Evolutionary conservation across 2,329 filamentous ascomycete species (phyloP).

Genomic region (Emmonsiellopsis sp.): DNA sequence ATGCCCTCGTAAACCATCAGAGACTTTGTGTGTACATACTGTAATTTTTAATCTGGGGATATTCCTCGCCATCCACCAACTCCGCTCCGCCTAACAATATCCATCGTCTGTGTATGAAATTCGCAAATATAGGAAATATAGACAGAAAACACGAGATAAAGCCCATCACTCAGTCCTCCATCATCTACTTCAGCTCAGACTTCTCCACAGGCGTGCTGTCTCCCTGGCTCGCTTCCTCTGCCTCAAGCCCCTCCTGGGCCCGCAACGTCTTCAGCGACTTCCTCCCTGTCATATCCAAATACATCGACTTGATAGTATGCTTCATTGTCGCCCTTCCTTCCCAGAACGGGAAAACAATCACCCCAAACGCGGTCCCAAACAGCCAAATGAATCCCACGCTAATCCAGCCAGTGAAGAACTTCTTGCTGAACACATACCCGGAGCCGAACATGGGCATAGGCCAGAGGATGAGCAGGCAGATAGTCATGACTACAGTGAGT

Average conservation of each 20-base stretch:
- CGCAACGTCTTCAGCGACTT: conserved; percentile 8
- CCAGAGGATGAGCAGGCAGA: conserved; percentile 73
- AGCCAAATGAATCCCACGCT: conserved; percentile 71
- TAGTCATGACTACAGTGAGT: conserved; percentile 54
- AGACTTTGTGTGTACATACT: no score
- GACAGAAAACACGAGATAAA: no score
- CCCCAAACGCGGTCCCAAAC: conserved; percentile 61
- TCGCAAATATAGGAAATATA: no score
- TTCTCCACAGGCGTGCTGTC: not conserved
- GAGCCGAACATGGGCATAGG: conserved; percentile 85
- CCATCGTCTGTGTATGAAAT: no score
- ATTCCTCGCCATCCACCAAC: no score
- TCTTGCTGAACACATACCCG: conserved; percentile 71
- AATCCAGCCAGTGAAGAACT: conserved; percentile 77
- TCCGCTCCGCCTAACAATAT: no score
- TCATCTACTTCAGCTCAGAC: not conserved
- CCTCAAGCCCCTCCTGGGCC: not conserved
- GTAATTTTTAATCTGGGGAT: no score
- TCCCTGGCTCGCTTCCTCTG: not conserved
- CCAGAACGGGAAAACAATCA: conserved; percentile 73
- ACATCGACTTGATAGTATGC: conserved; percentile 54
- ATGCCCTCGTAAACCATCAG: no score
- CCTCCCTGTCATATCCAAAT: conserved; percentile 46
- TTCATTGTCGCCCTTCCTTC: conserved; percentile 63
- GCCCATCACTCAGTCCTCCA: not conserved